These are phyloP conservation scores for Maudiozyma turicensis DNA, from an alignment of 805 yeast genomes.

Conservation along the genomic window DNA sequence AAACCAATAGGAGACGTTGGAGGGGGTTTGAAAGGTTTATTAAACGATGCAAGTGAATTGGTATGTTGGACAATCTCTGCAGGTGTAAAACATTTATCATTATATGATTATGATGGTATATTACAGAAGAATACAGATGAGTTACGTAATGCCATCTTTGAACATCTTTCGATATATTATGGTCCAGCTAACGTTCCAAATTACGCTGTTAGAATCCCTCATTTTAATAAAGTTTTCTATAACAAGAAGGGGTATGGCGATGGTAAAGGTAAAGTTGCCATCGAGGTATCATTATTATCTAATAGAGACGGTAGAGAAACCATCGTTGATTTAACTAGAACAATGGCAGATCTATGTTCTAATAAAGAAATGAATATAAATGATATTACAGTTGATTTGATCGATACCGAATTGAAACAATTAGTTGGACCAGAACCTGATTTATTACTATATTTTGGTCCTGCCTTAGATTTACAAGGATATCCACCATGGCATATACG, in stretches of 20 bases:
- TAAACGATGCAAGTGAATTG: conserved; percentile 67
- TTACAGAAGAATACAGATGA: conserved; percentile 47
- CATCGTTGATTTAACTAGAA: conserved; percentile 76
- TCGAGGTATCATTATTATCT: conserved; percentile 60
- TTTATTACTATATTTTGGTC: conserved; percentile 71
- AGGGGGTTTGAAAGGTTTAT: conserved; percentile 77
- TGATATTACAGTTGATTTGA: conserved; percentile 65
- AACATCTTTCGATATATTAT: conserved; percentile 59
- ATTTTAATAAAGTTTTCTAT: conserved; percentile 40
- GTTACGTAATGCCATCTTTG: conserved; percentile 45
- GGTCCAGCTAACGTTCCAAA: conserved; percentile 62
- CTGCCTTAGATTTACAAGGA: conserved; percentile 82
- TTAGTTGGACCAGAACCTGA: conserved; percentile 92
- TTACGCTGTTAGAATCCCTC: conserved; percentile 58
- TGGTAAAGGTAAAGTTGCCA: conserved; percentile 34
- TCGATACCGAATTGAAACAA: conserved; percentile 64
- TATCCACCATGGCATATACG: conserved; percentile 98
- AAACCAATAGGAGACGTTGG: conserved; percentile 75
- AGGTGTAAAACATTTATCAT: conserved; percentile 61
- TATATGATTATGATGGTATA: conserved; percentile 74
- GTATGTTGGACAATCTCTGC: conserved; percentile 84
- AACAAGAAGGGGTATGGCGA: conserved; percentile 25
- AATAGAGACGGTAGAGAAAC: conserved; percentile 82
- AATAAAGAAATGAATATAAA: conserved; percentile 48
- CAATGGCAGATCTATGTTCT: conserved; percentile 67